phyloP scores from a whole-genome alignment of 495 filamentous ascomycete genomes.

The Tuber calosporum region DNA sequence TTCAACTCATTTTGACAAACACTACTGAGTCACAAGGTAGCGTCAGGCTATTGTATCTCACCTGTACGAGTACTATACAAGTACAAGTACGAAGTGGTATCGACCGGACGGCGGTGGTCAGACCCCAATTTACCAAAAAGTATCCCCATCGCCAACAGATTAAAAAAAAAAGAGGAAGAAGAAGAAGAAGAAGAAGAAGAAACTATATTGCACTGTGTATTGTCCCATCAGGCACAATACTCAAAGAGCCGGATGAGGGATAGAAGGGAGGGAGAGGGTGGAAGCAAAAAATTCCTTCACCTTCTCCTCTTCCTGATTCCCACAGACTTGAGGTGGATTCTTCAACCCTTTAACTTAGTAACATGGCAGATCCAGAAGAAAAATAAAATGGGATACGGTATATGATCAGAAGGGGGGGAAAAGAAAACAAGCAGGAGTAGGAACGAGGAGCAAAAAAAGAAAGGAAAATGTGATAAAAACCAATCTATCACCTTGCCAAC shows the following conservation, averaged over 20 bases:
- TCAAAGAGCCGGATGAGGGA: not conserved
- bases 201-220: not conserved
- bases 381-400: not conserved
- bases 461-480: not conserved
- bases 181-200: no score
- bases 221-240: not conserved
- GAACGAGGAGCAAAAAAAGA: not conserved
- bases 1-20: not conserved
- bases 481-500: not conserved
- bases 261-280: not conserved
- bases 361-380: not conserved
- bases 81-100: not conserved
- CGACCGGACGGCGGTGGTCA: not conserved
- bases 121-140: not conserved
- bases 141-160: no score
- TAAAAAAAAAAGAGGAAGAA: not conserved
- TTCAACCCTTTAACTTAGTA: not conserved
- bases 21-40: not conserved
- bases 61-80: not conserved
- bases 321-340: not conserved
- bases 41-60: not conserved
- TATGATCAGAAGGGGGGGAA: not conserved
- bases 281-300: not conserved
- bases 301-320: not conserved
- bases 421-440: not conserved